Evolutionary conservation across 78 protist genomes (phyloP).

Genomic region (Cavenderia fasciculata): DNA sequence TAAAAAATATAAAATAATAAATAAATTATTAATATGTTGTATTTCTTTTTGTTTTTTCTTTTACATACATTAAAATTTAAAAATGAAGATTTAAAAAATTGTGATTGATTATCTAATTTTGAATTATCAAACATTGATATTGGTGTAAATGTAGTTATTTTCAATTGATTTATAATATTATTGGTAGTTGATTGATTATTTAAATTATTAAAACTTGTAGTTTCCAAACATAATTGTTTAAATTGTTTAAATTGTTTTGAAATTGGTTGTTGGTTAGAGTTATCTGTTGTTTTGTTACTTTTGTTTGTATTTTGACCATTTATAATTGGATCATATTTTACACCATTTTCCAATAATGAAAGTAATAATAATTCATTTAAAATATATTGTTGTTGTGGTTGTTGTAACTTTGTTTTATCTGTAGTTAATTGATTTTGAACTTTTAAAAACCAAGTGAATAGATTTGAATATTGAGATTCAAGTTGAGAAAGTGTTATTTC

Average conservation of each 20-base stretch:
- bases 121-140: slow-evolving; percentile 16
- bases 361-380: slow-evolving; percentile 5
- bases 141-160: slow-evolving; percentile 1
- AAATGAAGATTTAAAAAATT: no score
- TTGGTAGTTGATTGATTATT: slow-evolving; percentile 2
- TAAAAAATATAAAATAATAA: no score
- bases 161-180: background rate
- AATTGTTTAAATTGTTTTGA: no score
- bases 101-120: no score
- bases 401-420: background rate
- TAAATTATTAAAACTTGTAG: no score
- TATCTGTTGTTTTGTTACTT: no score
- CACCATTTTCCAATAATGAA: slow-evolving; percentile 9
- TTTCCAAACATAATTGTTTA: no score
- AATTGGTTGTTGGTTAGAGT: background rate
- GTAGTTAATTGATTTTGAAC: slow-evolving; percentile 11
- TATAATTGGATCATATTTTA: slow-evolving; percentile 15
- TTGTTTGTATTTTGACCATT: no score
- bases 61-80: no score
- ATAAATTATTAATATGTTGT: no score
- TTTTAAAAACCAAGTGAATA: slow-evolving; percentile 46
- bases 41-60: no score
- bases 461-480: background rate
- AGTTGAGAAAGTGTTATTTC: background rate
- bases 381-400: background rate